Conservation (phyloP, 331 rosid genomes). For the Saraca asoca region DNA sequence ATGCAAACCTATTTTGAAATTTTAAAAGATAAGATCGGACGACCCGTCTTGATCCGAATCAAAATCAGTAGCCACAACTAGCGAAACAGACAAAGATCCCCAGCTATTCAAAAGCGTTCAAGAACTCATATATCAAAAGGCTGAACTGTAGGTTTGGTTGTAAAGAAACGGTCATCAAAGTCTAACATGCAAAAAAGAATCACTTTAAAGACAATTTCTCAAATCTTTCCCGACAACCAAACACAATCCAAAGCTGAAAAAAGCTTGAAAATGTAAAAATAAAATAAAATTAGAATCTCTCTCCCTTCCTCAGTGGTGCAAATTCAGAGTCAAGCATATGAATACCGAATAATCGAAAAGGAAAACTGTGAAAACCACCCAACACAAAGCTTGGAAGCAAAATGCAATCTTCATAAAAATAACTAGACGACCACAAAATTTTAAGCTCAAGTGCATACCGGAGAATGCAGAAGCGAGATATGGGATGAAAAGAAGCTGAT, state of each 20-base stretch:
- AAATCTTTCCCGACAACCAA: slow-evolving; percentile 26
- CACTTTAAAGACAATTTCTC: background rate
- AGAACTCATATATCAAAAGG: slow-evolving; percentile 39
- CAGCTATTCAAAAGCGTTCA: slow-evolving; percentile 43
- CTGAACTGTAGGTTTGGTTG: slow-evolving; percentile 29
- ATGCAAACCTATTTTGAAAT: slow-evolving; percentile 45
- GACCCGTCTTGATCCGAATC: slow-evolving; percentile 38
- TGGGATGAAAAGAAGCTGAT: slow-evolving; percentile 19
- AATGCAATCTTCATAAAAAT: background rate
- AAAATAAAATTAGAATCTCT: background rate
- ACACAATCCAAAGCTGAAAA: background rate
- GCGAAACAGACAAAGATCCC: slow-evolving; percentile 46
- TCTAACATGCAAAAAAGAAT: slow-evolving; percentile 17
- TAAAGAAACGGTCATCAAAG: slow-evolving; percentile 16
- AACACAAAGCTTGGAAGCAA: background rate
- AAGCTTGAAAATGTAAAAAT: background rate
- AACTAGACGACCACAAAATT: background rate
- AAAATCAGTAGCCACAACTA: slow-evolving; percentile 29
- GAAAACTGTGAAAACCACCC: background rate
- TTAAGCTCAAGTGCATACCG: slow-evolving; percentile 32
- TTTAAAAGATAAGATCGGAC: slow-evolving; percentile 50
- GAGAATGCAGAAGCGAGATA: slow-evolving; percentile 31
- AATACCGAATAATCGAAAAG: background rate
- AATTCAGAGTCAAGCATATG: slow-evolving; percentile 16
- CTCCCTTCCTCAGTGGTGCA: slow-evolving; percentile 12